Conservation (phyloP, 257 asterid species). For the Nicotiana otophora region DNA sequence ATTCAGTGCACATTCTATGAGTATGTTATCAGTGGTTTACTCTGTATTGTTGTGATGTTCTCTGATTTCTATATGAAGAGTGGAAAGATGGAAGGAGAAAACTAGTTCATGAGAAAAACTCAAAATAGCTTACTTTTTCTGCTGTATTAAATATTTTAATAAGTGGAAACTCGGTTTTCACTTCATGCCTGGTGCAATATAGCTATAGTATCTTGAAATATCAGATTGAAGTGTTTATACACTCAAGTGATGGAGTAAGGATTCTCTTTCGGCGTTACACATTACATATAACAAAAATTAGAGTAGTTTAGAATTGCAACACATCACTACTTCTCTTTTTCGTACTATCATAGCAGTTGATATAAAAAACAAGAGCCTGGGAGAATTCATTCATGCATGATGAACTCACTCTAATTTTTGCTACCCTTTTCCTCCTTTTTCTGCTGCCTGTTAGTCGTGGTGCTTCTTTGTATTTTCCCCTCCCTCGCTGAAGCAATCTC, state of each 20-base stretch:
- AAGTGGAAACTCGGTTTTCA: neutral
- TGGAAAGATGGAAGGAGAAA: neutral
- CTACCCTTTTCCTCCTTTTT: neutral
- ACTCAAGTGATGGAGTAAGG: neutral
- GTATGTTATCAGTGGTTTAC: neutral
- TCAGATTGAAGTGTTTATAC: neutral
- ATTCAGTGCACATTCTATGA: neutral
- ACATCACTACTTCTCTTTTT: neutral
- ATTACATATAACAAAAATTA: neutral
- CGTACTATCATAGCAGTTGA: neutral
- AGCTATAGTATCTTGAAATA: neutral
- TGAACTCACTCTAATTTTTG: neutral
- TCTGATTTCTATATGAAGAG: neutral
- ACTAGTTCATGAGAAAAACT: neutral
- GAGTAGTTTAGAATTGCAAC: neutral
- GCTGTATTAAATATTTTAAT: neutral
- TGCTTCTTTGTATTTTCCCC: neutral
- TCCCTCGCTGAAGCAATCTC: neutral
- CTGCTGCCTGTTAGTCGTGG: neutral
- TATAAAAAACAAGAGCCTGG: neutral
- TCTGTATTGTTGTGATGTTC: neutral
- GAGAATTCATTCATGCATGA: neutral
- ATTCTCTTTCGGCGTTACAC: neutral
- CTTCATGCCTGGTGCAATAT: neutral
- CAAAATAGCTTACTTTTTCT: neutral